Evolutionary conservation across 2,329 filamentous ascomycete species (phyloP), one percentile per base, ranked within the genome.

Genomic region (Paecilomyces sp.): DNA sequence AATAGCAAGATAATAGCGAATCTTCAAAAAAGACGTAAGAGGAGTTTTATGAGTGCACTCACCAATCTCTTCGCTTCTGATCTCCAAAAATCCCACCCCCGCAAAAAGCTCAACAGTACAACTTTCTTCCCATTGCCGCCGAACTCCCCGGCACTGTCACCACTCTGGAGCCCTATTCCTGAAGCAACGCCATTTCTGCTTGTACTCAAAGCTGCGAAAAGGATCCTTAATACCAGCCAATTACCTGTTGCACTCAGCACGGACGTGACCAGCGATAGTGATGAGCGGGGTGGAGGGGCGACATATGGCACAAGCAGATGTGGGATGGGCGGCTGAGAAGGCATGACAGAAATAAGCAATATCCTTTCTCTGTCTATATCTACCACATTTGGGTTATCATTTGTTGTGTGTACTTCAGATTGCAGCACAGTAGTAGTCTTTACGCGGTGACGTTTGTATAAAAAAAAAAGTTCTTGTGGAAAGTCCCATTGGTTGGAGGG

Each of bases 81-180:
- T 63, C 80, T 86, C 91, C 92, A 97, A 70, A 96, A 95, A 1
- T 83, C 78, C 63, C 83, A 84, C 67, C 93, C 88, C 61, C 90
- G 83, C 75, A 96, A 77, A 75, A 94, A 96, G 77, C 90, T 95
- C 60, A 94, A 86, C 2, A 97, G 79, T 2, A 96, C 80, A 0
- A 97, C 83, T 56, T 79, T 81, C 28, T 73, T 75, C 52, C 76
- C 67, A 63, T 69, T 68, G 2, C 65, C 69, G 67, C 75, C 68
- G 47, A 57, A 25, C 28, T 36, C 60, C 58, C 56, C 56, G 47
- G 8, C 33, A 12, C 64, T 67, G 55, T 68, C 67, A 56, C 65
- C 51, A 24, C 66, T 68, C 60, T 30, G 50, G 24, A 31, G 18
- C 30, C 22, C n/a, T 5, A 22, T 25, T 50, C 28, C 28, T 30